Evolutionary conservation across 2,329 filamentous ascomycete species (phyloP), one percentile per base, ranked within the genome.

Genomic region (Exophiala calicioides): DNA sequence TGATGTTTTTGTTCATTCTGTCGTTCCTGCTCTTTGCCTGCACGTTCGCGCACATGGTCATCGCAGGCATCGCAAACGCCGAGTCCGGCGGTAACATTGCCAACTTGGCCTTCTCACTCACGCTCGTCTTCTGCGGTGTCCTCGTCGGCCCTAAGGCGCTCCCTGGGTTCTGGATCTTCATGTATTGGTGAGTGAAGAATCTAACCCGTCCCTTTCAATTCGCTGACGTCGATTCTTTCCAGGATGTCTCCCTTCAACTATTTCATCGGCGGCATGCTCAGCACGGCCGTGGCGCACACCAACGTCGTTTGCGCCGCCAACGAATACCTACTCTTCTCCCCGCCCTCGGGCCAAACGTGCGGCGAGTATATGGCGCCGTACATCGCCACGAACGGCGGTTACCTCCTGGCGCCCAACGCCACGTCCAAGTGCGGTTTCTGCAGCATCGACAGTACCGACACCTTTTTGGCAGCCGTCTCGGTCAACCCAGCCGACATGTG

Each of bases 221-320:
- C 31, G 10, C 31, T 34, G 10, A 10, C 15, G 31, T 34, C n/a
- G n/a, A n/a, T n/a, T n/a, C n/a, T n/a, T n/a, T n/a, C n/a, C n/a
- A n/a, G 85, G 38, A 69, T 90, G 37, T 89, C 84, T 0, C 89
- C 90, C 0, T 86, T 95, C 58, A 90, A 86, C 0, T 95, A 95
- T 64, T 71, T 93, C 12, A 80, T 91, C 19, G 77, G 78, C 7
- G 86, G 83, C 16, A 82, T 95, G 70, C 66, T 91, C 0, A 77
- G 84, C 0, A 79, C 79, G 0, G 87, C 80, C 3, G 70, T 95
- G 4, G 85, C 86, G 30, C 83, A 85, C 58, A 80, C 80, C 0
- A 37, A 68, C 0, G 81, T 91, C 23, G 57, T 64, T 0, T 95
- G 90, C 65, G 80, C 86, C 0, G 55, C 64, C 4, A 86, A 85